Percentiles rank a stretch among this genome's conserved stretches.
These are phyloP conservation scores for Xerocomellus intermedius DNA, from an alignment of 768 basidiomycete genomes.

Conservation along the genomic window DNA sequence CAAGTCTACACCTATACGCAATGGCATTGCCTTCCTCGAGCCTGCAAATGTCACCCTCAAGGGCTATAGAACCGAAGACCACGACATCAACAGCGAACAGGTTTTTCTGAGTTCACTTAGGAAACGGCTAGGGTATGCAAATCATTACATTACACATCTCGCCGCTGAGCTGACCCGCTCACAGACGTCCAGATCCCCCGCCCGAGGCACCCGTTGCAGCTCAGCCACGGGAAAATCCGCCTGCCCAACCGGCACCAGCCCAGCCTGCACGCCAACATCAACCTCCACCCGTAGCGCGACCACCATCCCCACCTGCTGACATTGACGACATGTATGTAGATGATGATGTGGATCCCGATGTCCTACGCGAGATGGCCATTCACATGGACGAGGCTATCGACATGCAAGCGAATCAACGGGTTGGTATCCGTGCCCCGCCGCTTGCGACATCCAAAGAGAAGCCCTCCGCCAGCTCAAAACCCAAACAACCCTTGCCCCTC, in stretches of 20 bases:
- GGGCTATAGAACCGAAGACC: conserved; percentile 63
- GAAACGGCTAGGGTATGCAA: conserved; percentile 62
- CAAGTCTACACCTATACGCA: conserved; percentile 62
- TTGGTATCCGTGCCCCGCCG: not conserved
- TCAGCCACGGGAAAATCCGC: conserved; percentile 11
- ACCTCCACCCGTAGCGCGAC: not conserved
- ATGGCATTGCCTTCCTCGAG: conserved; percentile 76
- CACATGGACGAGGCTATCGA: conserved; percentile 16
- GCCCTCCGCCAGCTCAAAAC: not conserved
- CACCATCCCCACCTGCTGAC: conserved; percentile 14
- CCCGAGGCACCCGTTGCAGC: conserved; percentile 9
- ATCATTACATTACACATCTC: not conserved
- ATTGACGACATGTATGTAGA: conserved; percentile 25
- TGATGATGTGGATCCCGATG: conserved; percentile 31
- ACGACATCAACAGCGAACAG: conserved; percentile 53
- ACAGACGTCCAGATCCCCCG: conserved; percentile 28
- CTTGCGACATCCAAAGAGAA: conserved; percentile 5
- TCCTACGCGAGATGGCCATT: conserved; percentile 23
- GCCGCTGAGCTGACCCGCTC: not conserved
- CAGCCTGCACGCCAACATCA: conserved; percentile 18
- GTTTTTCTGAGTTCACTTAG: conserved; percentile 64
- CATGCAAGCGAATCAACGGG: not conserved
- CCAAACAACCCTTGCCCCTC: not conserved
- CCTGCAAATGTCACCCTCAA: conserved; percentile 60
- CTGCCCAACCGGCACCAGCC: conserved; percentile 11